phyloP scores from a whole-genome alignment of 1,139 yeast species.

The Sugiyamaella grinbergsii region DNA sequence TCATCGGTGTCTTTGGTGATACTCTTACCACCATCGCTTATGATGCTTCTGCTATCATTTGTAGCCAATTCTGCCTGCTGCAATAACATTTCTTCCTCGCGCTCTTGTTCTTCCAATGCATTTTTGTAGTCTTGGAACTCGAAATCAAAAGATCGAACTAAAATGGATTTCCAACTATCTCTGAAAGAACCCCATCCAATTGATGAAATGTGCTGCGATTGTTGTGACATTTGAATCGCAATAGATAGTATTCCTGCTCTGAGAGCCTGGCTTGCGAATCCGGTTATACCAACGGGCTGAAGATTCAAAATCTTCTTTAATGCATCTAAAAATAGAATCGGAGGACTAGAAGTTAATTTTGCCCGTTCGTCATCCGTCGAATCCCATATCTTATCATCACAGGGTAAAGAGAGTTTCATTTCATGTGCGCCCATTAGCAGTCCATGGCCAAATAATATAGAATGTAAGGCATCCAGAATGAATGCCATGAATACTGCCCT shows the following conservation, averaged over 20 bases:
- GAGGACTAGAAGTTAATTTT: conserved; percentile 29
- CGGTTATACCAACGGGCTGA: conserved; percentile 50
- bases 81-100: background rate
- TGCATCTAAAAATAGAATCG: conserved; percentile 53
- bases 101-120: conserved; percentile 10
- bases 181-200: conserved; percentile 43
- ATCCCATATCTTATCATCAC: conserved; percentile 80
- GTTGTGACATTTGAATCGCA: conserved; percentile 73
- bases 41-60: conserved; percentile 6
- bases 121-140: conserved; percentile 1
- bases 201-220: conserved; percentile 58
- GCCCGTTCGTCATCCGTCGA: conserved; percentile 37
- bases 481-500: conserved; percentile 79
- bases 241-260: conserved; percentile 71
- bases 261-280: conserved; percentile 65
- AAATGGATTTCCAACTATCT: conserved; percentile 17
- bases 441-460: conserved; percentile 74
- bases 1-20: background rate
- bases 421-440: conserved; percentile 68
- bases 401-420: conserved; percentile 73
- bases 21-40: conserved; percentile 10
- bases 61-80: background rate
- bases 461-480: conserved; percentile 74
- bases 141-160: conserved; percentile 15
- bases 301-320: conserved; percentile 58